Conservation (phyloP, 192 early-diverging fungal species). For the Linnemannia hyalina region DNA sequence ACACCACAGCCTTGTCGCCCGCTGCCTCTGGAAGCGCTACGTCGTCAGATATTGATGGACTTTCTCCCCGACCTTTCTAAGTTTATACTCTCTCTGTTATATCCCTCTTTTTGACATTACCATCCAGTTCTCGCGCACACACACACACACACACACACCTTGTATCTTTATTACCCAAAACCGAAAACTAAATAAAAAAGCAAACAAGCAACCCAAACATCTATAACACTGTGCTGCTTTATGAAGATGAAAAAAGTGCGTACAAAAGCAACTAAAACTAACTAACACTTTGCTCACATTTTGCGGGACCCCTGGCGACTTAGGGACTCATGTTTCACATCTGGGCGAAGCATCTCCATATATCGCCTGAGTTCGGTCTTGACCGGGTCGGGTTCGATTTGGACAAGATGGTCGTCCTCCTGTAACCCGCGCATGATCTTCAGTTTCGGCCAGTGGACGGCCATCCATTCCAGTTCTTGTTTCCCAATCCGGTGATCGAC, state of each 20-base stretch:
- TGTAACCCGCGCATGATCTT: background rate
- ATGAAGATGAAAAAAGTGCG: no score
- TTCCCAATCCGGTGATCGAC: background rate
- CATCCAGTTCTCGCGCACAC: background rate
- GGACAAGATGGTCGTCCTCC: background rate
- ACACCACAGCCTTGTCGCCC: conserved; percentile 17
- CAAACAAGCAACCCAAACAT: background rate
- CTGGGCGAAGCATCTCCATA: background rate
- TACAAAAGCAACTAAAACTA: no score
- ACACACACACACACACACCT: background rate
- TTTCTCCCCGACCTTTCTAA: conserved; percentile 28
- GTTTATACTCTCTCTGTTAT: background rate
- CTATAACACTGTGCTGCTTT: background rate
- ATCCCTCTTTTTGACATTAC: background rate
- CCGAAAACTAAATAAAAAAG: background rate
- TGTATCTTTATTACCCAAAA: background rate
- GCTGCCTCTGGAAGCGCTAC: conserved; percentile 6
- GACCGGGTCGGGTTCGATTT: background rate
- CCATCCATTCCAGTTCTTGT: conserved; percentile 2
- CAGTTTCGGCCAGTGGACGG: background rate
- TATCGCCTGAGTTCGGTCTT: background rate
- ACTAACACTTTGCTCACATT: background rate
- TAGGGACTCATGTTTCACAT: background rate
- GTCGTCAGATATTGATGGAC: conserved; percentile 28
- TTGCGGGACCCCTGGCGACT: background rate